These are phyloP conservation scores for Cucurbita moschata DNA, from an alignment of 306 rosid species.

Conservation along the genomic window DNA sequence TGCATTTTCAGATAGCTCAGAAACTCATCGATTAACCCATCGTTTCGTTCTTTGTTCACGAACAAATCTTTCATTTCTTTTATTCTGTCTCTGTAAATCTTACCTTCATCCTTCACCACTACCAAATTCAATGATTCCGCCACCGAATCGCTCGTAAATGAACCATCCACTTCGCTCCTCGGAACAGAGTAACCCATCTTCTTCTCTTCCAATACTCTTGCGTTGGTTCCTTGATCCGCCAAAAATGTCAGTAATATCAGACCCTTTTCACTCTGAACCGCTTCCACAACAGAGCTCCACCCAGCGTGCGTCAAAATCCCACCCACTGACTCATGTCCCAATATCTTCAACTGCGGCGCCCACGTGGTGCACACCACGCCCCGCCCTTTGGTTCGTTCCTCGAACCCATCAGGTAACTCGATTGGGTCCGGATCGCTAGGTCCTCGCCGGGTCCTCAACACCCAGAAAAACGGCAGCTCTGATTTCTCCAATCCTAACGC, in stretches of 20 bases:
- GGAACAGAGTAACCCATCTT: not conserved
- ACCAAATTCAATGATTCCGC: conserved; percentile 8
- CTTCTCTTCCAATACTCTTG: not conserved
- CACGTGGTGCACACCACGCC: conserved; percentile 14
- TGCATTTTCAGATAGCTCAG: not conserved
- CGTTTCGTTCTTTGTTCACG: not conserved
- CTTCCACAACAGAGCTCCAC: conserved; percentile 18
- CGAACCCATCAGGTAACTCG: conserved; percentile 32
- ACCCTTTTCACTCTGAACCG: conserved; percentile 3
- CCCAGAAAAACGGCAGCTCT: conserved; percentile 25
- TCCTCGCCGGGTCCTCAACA: conserved; percentile 10
- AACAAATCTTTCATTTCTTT: not conserved
- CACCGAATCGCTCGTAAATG: conserved; percentile 5
- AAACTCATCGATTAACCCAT: not conserved
- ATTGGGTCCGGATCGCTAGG: not conserved
- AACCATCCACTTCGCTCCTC: not conserved
- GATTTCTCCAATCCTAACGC: conserved; percentile 35
- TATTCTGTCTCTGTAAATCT: not conserved
- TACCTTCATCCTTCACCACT: conserved; percentile 10
- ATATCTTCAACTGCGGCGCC: conserved; percentile 20
- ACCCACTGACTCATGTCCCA: conserved; percentile 15
- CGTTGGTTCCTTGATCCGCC: conserved; percentile 9
- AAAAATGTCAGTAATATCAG: conserved; percentile 16
- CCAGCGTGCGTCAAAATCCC: conserved; percentile 22
- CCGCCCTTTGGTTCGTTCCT: conserved; percentile 14